Base-by-base conservation (phyloP, 768 basidiomycete genomes). In the Kwoniella mangroviensis region DNA sequence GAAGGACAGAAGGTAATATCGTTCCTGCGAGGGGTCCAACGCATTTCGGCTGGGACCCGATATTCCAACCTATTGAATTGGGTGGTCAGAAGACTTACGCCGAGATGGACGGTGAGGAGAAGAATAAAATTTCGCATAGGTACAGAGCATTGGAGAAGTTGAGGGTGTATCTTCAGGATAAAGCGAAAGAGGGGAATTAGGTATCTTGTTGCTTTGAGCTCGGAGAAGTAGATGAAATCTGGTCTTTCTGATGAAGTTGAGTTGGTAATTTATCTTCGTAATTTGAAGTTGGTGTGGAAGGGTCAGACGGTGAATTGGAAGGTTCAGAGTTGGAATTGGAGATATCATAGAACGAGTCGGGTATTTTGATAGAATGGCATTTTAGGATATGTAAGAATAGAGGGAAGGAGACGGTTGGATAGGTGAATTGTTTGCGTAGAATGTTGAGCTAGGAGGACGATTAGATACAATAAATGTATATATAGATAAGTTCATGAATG, bases 1-100 rank as follows among this genome's bases (percentile, higher is more conserved):
- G 96, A 0, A 86, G 88, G 12, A 97, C 94, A 1, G 89, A 93
- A 26, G 96, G 96, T 2, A 86, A 83, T n/a, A 94, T 98, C 71
- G 96, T 99, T 2, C 89, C 89, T 26, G 87, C 95, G 1, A 84
- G 95, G 54, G 96, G 96, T 0, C 87, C 89, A 0, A 84, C 86
- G 34, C 83, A 87, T 13, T 98, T 98, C 79, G 96, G 96, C 24
- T 98, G 94, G 94, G 93, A 96, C 83, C 86, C 93, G 0, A 84
- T 91, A 10, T 97, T 96, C 78, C 88, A 94, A 79, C 92, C 91
- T 0, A 86, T 88, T 9, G 79, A 83, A 59, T 42, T 42, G 34
- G 90, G 88, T 11, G 89, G 87, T 21, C 89, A 90, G 7, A 86
- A 89, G 82, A 98, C 95, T 91, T 91, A 90, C 81, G 86, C 90